Conservation (phyloP, 106 monocot genomes). For the Allium sativum region DNA sequence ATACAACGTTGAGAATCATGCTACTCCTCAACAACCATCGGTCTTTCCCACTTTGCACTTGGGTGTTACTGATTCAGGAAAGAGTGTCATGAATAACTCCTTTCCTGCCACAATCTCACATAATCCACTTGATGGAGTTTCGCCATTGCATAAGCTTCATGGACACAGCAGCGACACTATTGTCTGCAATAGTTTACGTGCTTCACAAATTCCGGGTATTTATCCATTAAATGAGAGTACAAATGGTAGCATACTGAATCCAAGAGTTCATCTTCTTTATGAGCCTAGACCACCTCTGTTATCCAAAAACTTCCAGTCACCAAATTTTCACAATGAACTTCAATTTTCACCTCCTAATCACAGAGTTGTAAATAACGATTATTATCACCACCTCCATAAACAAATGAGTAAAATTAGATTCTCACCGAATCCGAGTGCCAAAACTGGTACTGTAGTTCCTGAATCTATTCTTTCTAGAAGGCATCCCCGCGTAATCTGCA, state of each 20-base stretch:
- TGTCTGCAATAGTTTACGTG: conserved; percentile 8
- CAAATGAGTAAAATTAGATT: conserved; percentile 2
- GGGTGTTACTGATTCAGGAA: conserved; percentile 17
- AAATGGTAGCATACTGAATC: conserved; percentile 13
- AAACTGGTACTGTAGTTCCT: conserved; percentile 3
- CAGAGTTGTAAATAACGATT: conserved; percentile 9
- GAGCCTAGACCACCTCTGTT: conserved; percentile 9
- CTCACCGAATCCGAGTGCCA: conserved; percentile 15
- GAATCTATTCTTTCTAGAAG: conserved; percentile 19
- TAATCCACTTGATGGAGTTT: conserved; percentile 13
- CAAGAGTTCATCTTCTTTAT: conserved; percentile 13
- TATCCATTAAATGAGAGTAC: conserved; percentile 12
- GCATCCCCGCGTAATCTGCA: conserved; percentile 47
- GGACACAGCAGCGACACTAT: conserved; percentile 5
- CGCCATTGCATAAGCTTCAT: conserved; percentile 17
- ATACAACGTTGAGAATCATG: conserved; percentile 2
- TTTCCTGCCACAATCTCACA: conserved; percentile 27
- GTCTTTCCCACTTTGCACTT: conserved; percentile 24
- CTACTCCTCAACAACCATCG: conserved; percentile 20
- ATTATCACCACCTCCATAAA: conserved; percentile 9
- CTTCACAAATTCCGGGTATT: conserved; percentile 13
- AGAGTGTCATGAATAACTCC: conserved; percentile 25
- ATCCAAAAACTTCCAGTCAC: conserved; percentile 1
- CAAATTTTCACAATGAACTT: conserved; percentile 8
- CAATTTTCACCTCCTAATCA: not conserved